A percentile compares a stretch with the other conserved stretches of the same genome.
phyloP scores from a whole-genome alignment of 1,284 basidiomycete species.

The Stygiomarasmius scandens region DNA sequence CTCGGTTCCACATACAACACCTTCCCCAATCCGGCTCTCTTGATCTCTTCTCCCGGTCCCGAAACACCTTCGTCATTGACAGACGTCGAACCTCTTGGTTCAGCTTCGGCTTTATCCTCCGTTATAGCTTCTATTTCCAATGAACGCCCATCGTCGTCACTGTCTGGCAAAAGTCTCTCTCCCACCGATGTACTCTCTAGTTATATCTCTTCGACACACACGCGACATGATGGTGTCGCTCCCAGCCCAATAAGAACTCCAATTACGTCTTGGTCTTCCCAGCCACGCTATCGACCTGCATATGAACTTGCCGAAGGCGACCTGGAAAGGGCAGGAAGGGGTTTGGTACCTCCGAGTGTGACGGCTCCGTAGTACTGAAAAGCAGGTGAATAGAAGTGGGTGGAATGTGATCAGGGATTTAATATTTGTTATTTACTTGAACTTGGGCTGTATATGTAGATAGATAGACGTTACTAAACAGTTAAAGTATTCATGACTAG shows the following conservation, averaged over 20 bases:
- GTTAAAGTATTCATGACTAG: too few relatives aligned
- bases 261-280: conserved; percentile 7
- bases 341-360: conserved; percentile 15
- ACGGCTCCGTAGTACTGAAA: too few relatives aligned
- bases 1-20: conserved; percentile 96
- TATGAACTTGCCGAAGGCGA: conserved; percentile 78
- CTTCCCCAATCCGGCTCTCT: conserved; percentile 85
- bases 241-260: neutral
- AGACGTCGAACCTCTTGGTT: too few relatives aligned
- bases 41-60: conserved; percentile 34
- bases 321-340: conserved; percentile 74
- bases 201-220: conserved; percentile 28
- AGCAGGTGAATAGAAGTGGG: too few relatives aligned
- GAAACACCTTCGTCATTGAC: neutral
- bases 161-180: conserved; percentile 25
- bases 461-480: too few relatives aligned
- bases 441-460: too few relatives aligned
- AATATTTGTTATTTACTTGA: too few relatives aligned
- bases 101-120: neutral
- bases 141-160: conserved; percentile 10
- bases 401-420: too few relatives aligned
- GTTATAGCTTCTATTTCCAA: neutral
- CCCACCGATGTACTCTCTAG: conserved; percentile 28
- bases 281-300: conserved; percentile 66
- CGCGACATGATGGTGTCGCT: conserved; percentile 19